Percentiles rank a stretch among this genome's conserved stretches.
These are phyloP conservation scores for Nannochloris sp. DNA, from an alignment of 139 green algal species.

Conservation along the genomic window DNA sequence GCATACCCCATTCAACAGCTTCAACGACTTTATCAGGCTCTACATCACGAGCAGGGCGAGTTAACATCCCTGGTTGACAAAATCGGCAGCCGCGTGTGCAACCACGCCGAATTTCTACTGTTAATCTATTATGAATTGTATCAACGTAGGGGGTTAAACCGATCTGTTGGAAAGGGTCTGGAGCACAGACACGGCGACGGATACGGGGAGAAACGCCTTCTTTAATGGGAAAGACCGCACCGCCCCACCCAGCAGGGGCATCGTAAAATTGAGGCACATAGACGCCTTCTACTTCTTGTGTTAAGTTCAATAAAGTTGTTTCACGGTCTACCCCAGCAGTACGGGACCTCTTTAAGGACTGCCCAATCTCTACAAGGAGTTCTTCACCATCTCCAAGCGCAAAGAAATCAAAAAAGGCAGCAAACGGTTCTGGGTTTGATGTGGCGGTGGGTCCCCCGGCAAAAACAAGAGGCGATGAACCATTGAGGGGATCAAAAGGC, in stretches of 20 bases:
- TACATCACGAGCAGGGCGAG: constrained; percentile 59
- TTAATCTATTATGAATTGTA: constrained; percentile 66
- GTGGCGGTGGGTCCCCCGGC: constrained; percentile 65
- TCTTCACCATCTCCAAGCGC: constrained; percentile 57
- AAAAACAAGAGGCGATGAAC: constrained; percentile 54
- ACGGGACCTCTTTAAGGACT: constrained; percentile 44
- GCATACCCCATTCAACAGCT: constrained; percentile 60
- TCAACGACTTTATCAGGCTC: constrained; percentile 55
- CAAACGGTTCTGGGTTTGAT: constrained; percentile 68
- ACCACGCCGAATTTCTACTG: constrained; percentile 62
- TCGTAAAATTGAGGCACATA: constrained; percentile 78
- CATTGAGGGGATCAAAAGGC: constrained; percentile 38
- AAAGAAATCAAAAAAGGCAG: constrained; percentile 70
- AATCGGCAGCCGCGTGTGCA: constrained; percentile 77
- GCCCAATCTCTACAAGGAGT: constrained; percentile 55
- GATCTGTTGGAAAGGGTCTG: constrained; percentile 63
- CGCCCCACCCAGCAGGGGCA: constrained; percentile 37
- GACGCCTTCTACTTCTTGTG: constrained; percentile 47
- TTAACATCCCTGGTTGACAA: constrained; percentile 75
- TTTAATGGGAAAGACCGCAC: constrained; percentile 50
- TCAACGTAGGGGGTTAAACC: constrained; percentile 61
- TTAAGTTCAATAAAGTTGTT: constrained; percentile 45
- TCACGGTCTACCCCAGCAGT: constrained; percentile 39
- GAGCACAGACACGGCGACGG: constrained; percentile 44
- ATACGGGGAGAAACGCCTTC: constrained; percentile 51